Conservation (phyloP, 192 early-diverging fungal species). For the Coemansia sp. region DNA sequence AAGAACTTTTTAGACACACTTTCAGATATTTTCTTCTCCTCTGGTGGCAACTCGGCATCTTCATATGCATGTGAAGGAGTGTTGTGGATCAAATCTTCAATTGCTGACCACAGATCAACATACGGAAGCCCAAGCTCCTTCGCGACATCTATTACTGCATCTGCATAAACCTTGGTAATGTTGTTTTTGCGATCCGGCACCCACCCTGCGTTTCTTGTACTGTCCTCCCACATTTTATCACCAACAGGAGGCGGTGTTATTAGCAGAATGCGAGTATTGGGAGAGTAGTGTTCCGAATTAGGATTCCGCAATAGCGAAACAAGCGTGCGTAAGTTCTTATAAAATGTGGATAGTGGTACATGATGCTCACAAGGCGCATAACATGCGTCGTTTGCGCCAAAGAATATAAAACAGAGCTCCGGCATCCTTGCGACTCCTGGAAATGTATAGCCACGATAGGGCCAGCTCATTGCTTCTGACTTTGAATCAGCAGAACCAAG, state of each 20-base stretch:
- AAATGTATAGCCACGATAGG: constrained; percentile 3
- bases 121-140: constrained; percentile 24
- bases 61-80: neutral
- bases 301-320: constrained; percentile 58
- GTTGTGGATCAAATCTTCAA: constrained; percentile 14
- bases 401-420: constrained; percentile 59
- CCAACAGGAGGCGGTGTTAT: constrained; percentile 72
- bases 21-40: neutral
- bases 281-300: constrained; percentile 56
- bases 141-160: constrained; percentile 47
- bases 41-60: neutral
- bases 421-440: neutral
- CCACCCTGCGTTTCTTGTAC: neutral
- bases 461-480: neutral
- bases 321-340: constrained; percentile 60
- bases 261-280: constrained; percentile 63
- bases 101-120: constrained; percentile 40
- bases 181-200: constrained; percentile 21
- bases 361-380: constrained; percentile 54
- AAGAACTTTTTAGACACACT: neutral
- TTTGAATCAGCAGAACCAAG: neutral
- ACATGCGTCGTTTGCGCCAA: constrained; percentile 82
- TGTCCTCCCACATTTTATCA: constrained; percentile 40
- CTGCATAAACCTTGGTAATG: constrained; percentile 56
- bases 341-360: constrained; percentile 62